Conservation (phyloP, 257 asterid genomes). For the Pogostemon cablin region DNA sequence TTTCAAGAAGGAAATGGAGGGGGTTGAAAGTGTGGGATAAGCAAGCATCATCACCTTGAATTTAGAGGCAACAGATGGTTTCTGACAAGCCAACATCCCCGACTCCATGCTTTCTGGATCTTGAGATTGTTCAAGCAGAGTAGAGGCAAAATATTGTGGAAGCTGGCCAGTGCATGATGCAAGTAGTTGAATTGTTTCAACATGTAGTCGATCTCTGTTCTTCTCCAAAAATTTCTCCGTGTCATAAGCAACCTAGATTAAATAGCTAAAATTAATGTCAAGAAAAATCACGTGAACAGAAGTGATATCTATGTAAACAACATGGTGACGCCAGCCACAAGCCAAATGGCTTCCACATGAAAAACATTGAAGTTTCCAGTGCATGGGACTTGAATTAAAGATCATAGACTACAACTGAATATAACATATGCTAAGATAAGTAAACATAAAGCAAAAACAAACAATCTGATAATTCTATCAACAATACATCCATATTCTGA, state of each 20-base stretch:
- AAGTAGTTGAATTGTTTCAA: conserved; percentile 71
- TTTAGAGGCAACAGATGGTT: conserved; percentile 75
- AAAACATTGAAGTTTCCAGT: not conserved
- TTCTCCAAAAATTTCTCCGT: conserved; percentile 82
- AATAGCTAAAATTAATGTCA: conserved; percentile 18
- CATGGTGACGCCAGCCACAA: not conserved
- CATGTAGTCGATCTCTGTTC: conserved; percentile 78
- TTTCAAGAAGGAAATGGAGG: not conserved
- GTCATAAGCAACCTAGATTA: conserved; percentile 68
- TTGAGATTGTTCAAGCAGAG: conserved; percentile 32
- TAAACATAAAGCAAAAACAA: not conserved
- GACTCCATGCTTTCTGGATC: conserved; percentile 43
- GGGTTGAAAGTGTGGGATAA: conserved; percentile 7
- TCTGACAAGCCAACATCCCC: conserved; percentile 50
- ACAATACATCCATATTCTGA: not conserved
- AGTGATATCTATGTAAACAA: not conserved
- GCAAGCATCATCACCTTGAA: conserved; percentile 60
- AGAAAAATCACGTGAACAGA: not conserved
- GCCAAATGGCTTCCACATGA: conserved; percentile 6
- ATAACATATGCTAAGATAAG: not conserved
- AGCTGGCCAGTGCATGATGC: conserved; percentile 61
- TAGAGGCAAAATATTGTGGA: conserved; percentile 59
- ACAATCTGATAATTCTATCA: not conserved
- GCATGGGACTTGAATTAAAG: not conserved
- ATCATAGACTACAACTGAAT: not conserved